Evolutionary conservation across 352 stramenopile genomes (phyloP), one percentile per base, ranked within the genome.

Genomic region (Nothophytophthora sp.): DNA sequence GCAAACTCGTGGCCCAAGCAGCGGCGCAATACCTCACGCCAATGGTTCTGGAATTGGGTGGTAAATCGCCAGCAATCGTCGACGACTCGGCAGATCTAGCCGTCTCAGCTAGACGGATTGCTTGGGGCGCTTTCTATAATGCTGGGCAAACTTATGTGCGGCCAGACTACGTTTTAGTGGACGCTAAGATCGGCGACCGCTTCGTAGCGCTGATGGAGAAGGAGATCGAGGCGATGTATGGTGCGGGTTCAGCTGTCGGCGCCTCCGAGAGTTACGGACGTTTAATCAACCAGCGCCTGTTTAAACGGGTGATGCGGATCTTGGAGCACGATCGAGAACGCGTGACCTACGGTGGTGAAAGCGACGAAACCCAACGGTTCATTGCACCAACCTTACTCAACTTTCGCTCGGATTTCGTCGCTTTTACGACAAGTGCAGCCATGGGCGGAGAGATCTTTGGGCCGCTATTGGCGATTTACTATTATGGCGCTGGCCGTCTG

Each of bases 391-490:
- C 92, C 16, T 63, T 98, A 16, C 50, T 98, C 40, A 82, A 96
- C 46, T 83, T 95, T 39, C 84, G 93, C 60, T 67, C 70, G 32
- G 67, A 88, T 18, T 51, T 69, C 0, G 38, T 61, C 4, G 68
- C 54, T 1, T 89, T 87, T 19, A 36, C 82, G 5, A 58, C 34
- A 2, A 84, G 76, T 18, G 66, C 79, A 15, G 68, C 67, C 3
- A 96, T 97, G 82, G 46, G 70, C 15, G 91, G 98, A 38, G 96
- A 99, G 67, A 92, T 98, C 18, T 99, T 99, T 70, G 96, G 96
- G 4, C 96, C 96, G 3, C 51, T 99, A 32, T 57, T 99, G 36
- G 91, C 96, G 1, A 91, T 99, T 36, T 72, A 95, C 28, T 93
- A 91, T 63, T 91, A 88, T 46, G 29, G 46, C 7, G 33, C 58